phyloP scores from a whole-genome alignment of 2,329 filamentous ascomycete genomes.

The Neonectria magnoliae region DNA sequence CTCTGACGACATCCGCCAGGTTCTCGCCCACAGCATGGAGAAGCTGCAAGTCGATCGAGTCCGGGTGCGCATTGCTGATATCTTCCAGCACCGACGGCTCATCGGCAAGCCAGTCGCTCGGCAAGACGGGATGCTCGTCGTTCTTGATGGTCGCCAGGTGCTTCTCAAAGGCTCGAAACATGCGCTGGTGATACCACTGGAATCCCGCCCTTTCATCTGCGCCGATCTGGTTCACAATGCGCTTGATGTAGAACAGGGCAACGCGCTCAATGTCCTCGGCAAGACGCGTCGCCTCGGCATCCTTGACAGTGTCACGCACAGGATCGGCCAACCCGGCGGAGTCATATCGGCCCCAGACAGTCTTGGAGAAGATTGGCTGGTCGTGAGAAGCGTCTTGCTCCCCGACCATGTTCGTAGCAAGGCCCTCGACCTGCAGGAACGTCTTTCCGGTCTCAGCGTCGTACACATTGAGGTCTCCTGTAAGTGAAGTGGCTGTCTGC shows the following conservation, averaged over 20 bases:
- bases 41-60: constrained; percentile 24
- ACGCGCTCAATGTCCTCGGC: constrained; percentile 19
- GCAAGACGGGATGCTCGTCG: constrained; percentile 20
- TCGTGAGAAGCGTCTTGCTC: constrained; percentile 23
- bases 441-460: constrained; percentile 19
- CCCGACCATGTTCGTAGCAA: constrained; percentile 18
- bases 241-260: constrained; percentile 23
- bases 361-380: constrained; percentile 25
- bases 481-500: constrained; percentile 24
- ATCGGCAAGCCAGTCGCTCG: constrained; percentile 18
- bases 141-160: constrained; percentile 16
- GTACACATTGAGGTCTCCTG: constrained; percentile 25
- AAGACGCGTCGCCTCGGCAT: constrained; percentile 12
- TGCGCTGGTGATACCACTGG: constrained; percentile 22
- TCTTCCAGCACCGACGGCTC: constrained; percentile 3
- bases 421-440: constrained; percentile 21
- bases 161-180: constrained; percentile 20
- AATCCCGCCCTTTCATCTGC: constrained; percentile 14
- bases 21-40: constrained; percentile 26
- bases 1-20: constrained; percentile 15
- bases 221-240: constrained; percentile 9
- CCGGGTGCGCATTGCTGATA: constrained; percentile 12
- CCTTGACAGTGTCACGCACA: constrained; percentile 12
- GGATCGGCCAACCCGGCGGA: constrained; percentile 8
- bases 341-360: constrained; percentile 18